These are phyloP conservation scores for Fusarium luffae DNA, from an alignment of 2,329 filamentous ascomycete species.

Conservation along the genomic window DNA sequence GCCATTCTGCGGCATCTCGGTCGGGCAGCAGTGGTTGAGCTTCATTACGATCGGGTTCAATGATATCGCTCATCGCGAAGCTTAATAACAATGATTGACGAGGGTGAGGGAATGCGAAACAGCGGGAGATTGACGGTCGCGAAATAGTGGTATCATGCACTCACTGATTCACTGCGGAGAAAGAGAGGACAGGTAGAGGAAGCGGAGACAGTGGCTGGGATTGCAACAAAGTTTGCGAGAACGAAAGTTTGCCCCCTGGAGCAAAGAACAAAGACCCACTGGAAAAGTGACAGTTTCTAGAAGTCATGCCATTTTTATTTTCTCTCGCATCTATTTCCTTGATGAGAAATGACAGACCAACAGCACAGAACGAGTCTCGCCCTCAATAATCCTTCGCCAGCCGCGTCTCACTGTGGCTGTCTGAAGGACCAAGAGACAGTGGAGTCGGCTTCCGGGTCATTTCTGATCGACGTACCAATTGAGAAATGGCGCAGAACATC, in stretches of 20 bases:
- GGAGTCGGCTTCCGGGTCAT: not conserved
- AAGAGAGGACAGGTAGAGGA: not conserved
- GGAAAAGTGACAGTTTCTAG: not conserved
- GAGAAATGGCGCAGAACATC: not conserved
- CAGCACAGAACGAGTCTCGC: not conserved
- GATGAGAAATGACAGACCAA: not conserved
- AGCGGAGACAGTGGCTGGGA: not conserved
- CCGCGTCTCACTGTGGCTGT: not conserved
- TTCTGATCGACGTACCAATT: not conserved
- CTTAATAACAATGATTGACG: not conserved
- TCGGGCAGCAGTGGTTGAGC: constrained; percentile 26
- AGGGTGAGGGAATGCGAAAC: not conserved
- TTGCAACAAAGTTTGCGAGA: not conserved
- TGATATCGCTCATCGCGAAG: constrained; percentile 13
- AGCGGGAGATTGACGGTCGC: not conserved
- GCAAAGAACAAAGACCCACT: not conserved
- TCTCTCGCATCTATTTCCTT: not conserved
- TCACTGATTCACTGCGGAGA: not conserved
- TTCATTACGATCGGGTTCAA: constrained; percentile 9
- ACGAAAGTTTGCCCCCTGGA: not conserved
- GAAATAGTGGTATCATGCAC: not conserved
- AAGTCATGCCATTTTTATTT: not conserved
- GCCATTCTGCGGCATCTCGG: not conserved
- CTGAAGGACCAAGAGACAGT: not conserved
- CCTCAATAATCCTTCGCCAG: not conserved